These are phyloP conservation scores for Anaeromyces robustus DNA, from an alignment of 192 early-diverging fungal species.

Conservation along the genomic window DNA sequence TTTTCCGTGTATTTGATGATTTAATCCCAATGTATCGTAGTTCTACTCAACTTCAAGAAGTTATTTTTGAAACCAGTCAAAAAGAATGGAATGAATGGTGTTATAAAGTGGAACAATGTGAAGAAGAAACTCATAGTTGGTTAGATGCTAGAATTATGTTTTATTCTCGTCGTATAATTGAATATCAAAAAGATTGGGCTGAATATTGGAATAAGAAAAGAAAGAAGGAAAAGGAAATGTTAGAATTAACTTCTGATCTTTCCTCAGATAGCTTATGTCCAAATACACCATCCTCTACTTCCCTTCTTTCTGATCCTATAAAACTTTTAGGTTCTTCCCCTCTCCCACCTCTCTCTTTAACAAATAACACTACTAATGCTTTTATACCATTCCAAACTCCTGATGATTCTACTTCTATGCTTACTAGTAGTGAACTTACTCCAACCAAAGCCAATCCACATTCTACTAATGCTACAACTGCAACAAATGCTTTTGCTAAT, in stretches of 20 bases:
- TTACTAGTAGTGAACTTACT: background rate
- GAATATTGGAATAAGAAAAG: background rate
- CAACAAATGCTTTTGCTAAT: background rate
- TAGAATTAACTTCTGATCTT: background rate
- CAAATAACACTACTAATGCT: background rate
- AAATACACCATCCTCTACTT: background rate
- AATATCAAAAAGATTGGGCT: background rate
- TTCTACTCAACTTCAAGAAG: background rate
- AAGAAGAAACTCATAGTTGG: background rate
- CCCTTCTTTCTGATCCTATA: background rate
- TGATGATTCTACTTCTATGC: background rate
- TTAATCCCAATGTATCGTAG: background rate
- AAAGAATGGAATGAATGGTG: background rate
- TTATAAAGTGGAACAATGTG: background rate
- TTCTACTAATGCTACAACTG: background rate
- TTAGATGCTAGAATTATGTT: background rate
- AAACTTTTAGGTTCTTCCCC: background rate
- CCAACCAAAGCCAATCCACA: background rate
- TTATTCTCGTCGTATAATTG: background rate
- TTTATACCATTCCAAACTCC: background rate
- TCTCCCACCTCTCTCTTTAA: background rate
- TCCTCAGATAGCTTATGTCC: background rate
- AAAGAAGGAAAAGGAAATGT: background rate
- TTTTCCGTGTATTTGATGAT: background rate
- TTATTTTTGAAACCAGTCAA: background rate